phyloP scores from a whole-genome alignment of 306 rosid genomes.

The Gastrolobium bilobum region DNA sequence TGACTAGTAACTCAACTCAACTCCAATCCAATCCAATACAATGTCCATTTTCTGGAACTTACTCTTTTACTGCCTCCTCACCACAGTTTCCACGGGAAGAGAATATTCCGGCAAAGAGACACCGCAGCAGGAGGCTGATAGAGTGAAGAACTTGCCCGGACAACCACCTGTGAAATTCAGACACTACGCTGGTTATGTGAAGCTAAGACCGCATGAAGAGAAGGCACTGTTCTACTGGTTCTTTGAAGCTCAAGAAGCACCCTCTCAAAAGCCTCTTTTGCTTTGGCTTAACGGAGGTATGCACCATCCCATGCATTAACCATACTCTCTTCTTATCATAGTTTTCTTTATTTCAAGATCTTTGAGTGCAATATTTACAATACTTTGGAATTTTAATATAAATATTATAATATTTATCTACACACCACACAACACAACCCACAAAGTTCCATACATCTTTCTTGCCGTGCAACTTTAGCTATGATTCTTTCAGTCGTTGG shows the following conservation, averaged over 20 bases:
- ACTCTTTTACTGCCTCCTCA: conserved; percentile 6
- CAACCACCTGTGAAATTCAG: conserved; percentile 66
- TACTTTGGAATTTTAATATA: neutral
- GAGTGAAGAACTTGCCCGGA: conserved; percentile 66
- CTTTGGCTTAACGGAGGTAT: conserved; percentile 88
- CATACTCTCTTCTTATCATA: neutral
- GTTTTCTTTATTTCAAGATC: neutral
- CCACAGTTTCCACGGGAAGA: neutral
- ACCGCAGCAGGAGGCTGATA: conserved; percentile 57
- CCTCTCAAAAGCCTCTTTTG: conserved; percentile 63
- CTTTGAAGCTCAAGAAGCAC: conserved; percentile 65
- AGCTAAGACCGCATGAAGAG: conserved; percentile 41
- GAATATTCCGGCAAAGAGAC: conserved; percentile 21
- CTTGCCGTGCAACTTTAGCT: too few relatives aligned
- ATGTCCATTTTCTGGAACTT: conserved; percentile 26
- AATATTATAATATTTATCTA: too few relatives aligned
- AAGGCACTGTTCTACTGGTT: conserved; percentile 84
- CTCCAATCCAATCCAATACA: conserved; percentile 4
- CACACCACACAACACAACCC: too few relatives aligned
- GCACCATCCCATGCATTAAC: neutral
- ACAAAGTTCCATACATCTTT: too few relatives aligned
- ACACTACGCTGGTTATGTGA: conserved; percentile 74
- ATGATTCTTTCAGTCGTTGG: too few relatives aligned
- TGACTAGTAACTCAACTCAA: neutral
- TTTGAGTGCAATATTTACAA: neutral